A percentile compares a stretch with the other conserved stretches of the same genome.
These are phyloP conservation scores for Rhytidiadelphus loreus DNA, from an alignment of 225 moss, liverwort and hornwort species.

Conservation along the genomic window DNA sequence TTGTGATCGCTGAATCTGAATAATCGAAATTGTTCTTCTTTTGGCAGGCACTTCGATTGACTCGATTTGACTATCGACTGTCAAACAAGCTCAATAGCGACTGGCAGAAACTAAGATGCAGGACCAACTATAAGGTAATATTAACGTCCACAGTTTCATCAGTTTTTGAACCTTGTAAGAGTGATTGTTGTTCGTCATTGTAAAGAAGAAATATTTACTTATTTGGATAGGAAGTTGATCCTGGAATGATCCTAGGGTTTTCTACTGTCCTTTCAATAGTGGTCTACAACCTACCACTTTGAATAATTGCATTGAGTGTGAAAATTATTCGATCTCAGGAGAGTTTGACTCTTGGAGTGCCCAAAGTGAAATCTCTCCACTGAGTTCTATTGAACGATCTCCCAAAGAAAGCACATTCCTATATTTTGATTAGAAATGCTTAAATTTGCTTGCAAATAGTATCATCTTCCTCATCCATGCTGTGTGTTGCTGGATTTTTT, in stretches of 20 bases:
- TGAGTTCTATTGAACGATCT: not conserved
- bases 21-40: not conserved
- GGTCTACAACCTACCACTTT: not conserved
- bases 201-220: not conserved
- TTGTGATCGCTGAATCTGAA: not conserved
- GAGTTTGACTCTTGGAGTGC: not conserved
- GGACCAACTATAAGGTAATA: slow-evolving; percentile 53
- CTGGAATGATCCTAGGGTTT: not conserved
- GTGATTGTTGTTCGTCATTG: not conserved
- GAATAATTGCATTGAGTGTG: not conserved
- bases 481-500: not conserved
- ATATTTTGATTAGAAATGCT: not conserved
- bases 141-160: not conserved
- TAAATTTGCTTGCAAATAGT: not conserved
- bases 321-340: not conserved
- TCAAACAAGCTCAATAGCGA: slow-evolving; percentile 50
- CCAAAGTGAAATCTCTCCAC: not conserved
- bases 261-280: not conserved
- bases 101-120: slow-evolving; percentile 71
- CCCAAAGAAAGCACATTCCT: not conserved
- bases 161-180: not conserved
- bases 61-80: slow-evolving; percentile 74
- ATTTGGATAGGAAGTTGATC: not conserved
- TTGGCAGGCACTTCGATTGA: slow-evolving; percentile 52
- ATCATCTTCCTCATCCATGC: not conserved